Conservation (phyloP, 1,284 basidiomycete species). For the Boletus albobrunnescens region DNA sequence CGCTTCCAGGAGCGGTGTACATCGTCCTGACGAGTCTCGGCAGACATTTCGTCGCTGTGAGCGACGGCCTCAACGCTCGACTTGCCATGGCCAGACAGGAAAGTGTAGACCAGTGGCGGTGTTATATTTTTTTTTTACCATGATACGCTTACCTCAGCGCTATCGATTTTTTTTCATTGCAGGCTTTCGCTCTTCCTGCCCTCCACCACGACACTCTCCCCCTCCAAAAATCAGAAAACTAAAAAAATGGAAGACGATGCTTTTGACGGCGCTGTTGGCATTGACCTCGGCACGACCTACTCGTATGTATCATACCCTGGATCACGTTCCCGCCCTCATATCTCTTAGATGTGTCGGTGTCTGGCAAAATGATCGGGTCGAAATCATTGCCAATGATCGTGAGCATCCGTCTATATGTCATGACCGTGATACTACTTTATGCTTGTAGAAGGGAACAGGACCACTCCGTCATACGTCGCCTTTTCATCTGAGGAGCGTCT, state of each 20-base stretch:
- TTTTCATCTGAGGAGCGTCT: slow-evolving; percentile 97
- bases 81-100: slow-evolving; percentile 29
- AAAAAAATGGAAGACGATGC: slow-evolving; percentile 81
- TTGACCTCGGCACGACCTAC: slow-evolving; percentile 90
- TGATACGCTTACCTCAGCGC: slow-evolving; percentile 35
- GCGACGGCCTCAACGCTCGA: slow-evolving; percentile 41
- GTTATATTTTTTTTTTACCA: slow-evolving; percentile 36
- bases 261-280: slow-evolving; percentile 95
- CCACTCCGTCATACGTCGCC: slow-evolving; percentile 98
- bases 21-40: slow-evolving; percentile 28
- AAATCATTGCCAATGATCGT: slow-evolving; percentile 98
- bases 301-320: slow-evolving; percentile 51
- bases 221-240: slow-evolving; percentile 49
- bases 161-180: slow-evolving; percentile 36
- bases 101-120: slow-evolving; percentile 46
- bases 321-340: slow-evolving; percentile 14
- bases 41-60: slow-evolving; percentile 35
- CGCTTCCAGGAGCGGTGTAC: slow-evolving; percentile 32
- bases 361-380: slow-evolving; percentile 98
- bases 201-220: slow-evolving; percentile 30
- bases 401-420: slow-evolving; percentile 34
- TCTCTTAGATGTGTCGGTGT: slow-evolving; percentile 83
- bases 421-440: slow-evolving; percentile 3
- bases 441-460: slow-evolving; percentile 89
- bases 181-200: slow-evolving; percentile 13